Evolutionary conservation across 208 protist genomes (phyloP), one percentile per base, ranked within the genome.

Genomic region (Acanthamoeba triangularis): DNA sequence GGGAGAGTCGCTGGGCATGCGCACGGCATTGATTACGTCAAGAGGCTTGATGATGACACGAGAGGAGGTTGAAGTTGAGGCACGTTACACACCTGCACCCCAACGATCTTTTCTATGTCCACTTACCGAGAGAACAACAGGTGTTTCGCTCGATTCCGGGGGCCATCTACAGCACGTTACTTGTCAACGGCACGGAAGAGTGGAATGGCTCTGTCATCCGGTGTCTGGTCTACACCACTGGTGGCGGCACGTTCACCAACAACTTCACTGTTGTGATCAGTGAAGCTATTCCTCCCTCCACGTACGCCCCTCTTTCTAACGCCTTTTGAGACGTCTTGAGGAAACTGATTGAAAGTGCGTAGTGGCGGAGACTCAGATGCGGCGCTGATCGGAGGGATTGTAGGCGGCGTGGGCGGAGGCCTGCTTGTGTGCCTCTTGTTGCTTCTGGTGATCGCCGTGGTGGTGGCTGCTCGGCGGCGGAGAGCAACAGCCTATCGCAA

Each of bases 211-310:
- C 41, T 0, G 41, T 85, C 28, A 35, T 85, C 16, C 76, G 76
- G 28, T 85, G 76, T 23, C 76, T 85, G 11, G 23, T 85, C 76
- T 85, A 47, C 76, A 85, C 4, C 28, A 8, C 11, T 2, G 76
- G 41, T 1, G 76, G 41, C 5, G 52, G 37, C 7, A 30, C 54
- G 11, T 5, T 28, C 14, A 85, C 76, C 14, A 35, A 85, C 76
- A 85, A 85, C 41, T 85, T 59, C 41, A 85, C 76, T 44, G 23
- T 85, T 13, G 20, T 56, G 14, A 35, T 85, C 74, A 49, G 20
- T n/a, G 11, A 33, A 23, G 41, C 76, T 1, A 7, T n/a, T 18
- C 33, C 44, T 49, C 30, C 76, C 7, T 20, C 47, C 76, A 13
- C 47, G 41, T 30, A 14, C 69, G 30, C 20, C 11, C n/a, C 14